Conservation (phyloP, 78 protist genomes). For the Dictyostelium purpureum region DNA sequence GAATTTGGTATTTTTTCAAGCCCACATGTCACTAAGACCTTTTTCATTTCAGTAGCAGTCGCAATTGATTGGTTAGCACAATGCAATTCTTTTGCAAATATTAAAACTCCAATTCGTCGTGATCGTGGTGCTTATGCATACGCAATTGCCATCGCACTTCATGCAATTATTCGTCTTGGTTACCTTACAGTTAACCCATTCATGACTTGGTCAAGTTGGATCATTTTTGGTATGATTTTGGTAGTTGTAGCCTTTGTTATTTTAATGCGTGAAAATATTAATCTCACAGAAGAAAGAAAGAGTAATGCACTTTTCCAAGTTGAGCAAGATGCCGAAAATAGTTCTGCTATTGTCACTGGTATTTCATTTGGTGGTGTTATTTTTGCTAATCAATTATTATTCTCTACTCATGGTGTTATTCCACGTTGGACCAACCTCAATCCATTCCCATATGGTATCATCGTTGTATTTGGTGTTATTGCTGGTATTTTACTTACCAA, state of each 20-base stretch:
- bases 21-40: slow-evolving; percentile 70
- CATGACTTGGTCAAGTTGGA: slow-evolving; percentile 61
- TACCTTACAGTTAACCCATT: slow-evolving; percentile 51
- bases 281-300: background rate
- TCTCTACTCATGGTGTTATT: slow-evolving; percentile 58
- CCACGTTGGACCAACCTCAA: slow-evolving; percentile 66
- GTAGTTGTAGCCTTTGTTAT: background rate
- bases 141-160: slow-evolving; percentile 48
- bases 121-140: slow-evolving; percentile 68
- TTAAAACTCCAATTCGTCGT: slow-evolving; percentile 13
- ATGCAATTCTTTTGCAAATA: background rate
- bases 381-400: slow-evolving; percentile 26
- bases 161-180: slow-evolving; percentile 44
- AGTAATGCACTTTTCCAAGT: background rate
- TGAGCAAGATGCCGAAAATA: background rate
- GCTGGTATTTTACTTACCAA: slow-evolving; percentile 44
- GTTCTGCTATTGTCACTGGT: slow-evolving; percentile 28
- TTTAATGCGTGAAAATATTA: slow-evolving; percentile 4
- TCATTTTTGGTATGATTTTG: slow-evolving; percentile 25
- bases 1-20: slow-evolving; percentile 5
- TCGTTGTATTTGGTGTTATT: slow-evolving; percentile 10
- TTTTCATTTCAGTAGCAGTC: slow-evolving; percentile 37
- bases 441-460: slow-evolving; percentile 63
- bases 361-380: slow-evolving; percentile 65
- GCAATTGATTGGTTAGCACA: slow-evolving; percentile 53